Evolutionary conservation across 2,329 filamentous ascomycete species (phyloP), one percentile per base, ranked within the genome.

Genomic region (Penicillium sp.): DNA sequence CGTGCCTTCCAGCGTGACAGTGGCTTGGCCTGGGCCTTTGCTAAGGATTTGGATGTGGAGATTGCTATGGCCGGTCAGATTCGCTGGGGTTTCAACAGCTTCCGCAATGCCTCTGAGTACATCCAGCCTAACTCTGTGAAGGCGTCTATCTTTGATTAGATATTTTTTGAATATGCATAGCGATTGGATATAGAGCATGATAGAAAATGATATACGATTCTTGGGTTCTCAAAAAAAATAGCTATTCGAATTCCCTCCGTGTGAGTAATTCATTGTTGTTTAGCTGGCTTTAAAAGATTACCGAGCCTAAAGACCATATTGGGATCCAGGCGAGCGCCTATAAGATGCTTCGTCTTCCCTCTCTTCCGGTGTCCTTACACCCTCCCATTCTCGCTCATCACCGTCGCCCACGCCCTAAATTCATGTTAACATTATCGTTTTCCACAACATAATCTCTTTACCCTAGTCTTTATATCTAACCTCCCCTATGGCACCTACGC

Each of bases 31-130:
- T 67, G 65, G 65, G 55, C 61, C 31, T 67, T 67, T 50, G 67
- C 67, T 3, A 67, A 69, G 57, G 67, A 69, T 33, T 43, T 70
- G 56, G 63, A 68, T 49, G 50, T 66, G 22, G 67, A 70, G 54
- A 68, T 70, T 29, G 56, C 65, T 44, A 68, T 68, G 65, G 66
- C 67, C 8, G 64, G 42, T n/a, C 67, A 70, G 59, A 70, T 70
- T 40, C 67, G 67, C 12, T 70, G 68, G 68, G 67, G 63, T 9
- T 70, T 69, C 54, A 64, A 63, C 27, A 63, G 59, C 50, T 66
- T 63, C 63, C 62, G 65, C 18, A 66, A 65, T 55, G 64, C 64
- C 6, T 67, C 64, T 2, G 61, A 65, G 46, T 67, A 67, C 27
- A 64, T 66, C 26, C 56, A 64, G 58, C 62, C 63, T 1, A 66